Evolutionary conservation across 164 flowering plant genomes (phyloP).

Genomic region (Echeveria elegans): DNA sequence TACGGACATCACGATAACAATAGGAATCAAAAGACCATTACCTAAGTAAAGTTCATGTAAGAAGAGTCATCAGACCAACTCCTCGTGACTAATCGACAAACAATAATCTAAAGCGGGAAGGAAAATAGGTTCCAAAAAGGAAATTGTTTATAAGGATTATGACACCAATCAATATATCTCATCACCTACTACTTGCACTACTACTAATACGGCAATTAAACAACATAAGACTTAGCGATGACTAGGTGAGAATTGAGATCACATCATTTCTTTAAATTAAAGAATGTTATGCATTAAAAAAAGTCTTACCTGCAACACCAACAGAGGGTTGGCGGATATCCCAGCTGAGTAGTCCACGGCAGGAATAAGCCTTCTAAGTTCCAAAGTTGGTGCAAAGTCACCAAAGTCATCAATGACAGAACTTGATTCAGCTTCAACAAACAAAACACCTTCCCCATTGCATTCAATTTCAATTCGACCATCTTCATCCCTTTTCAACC

Average conservation of each 20-base stretch:
- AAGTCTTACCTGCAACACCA: constrained; percentile 39
- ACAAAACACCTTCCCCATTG: constrained; percentile 39
- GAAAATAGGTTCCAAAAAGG: background rate
- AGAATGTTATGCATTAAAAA: background rate
- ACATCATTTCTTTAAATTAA: background rate
- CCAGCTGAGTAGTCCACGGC: constrained; percentile 35
- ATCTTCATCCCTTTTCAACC: constrained; percentile 32
- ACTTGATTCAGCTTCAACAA: constrained; percentile 41
- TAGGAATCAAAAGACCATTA: no score
- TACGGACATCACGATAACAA: no score
- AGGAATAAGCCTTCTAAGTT: constrained; percentile 40
- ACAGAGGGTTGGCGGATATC: constrained; percentile 29
- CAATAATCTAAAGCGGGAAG: background rate
- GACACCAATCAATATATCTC: background rate
- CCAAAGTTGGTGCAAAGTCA: constrained; percentile 42
- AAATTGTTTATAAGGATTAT: background rate
- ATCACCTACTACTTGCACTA: background rate
- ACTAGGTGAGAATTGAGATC: background rate
- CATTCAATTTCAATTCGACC: constrained; percentile 50
- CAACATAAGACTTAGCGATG: background rate
- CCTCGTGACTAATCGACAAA: background rate
- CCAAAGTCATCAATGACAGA: constrained; percentile 42
- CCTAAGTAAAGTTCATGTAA: background rate
- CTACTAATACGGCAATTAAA: background rate
- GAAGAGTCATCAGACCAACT: background rate